Conservation (phyloP, 2,329 filamentous ascomycete species). For the Cyphellophora europaea region DNA sequence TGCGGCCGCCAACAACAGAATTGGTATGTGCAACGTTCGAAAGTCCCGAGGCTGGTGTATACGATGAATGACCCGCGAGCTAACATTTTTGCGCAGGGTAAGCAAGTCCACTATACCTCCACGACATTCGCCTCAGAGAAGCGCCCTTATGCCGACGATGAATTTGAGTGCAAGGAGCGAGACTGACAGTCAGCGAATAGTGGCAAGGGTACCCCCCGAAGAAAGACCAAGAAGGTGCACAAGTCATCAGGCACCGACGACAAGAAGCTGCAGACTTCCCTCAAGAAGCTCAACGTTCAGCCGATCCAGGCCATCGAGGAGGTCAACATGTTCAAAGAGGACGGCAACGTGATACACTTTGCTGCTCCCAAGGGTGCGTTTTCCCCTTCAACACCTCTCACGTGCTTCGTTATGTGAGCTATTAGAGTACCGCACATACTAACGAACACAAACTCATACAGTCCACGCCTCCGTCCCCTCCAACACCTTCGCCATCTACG, state of each 20-base stretch:
- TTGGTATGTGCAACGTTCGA: conserved; percentile 50
- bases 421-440: no score
- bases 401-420: no score
- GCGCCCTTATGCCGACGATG: conserved; percentile 21
- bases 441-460: no score
- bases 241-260: conserved; percentile 89
- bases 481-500: conserved; percentile 99
- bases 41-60: neutral
- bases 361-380: conserved; percentile 86
- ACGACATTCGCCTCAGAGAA: conserved; percentile 12
- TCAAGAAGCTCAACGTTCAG: conserved; percentile 99
- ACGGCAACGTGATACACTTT: conserved; percentile 99
- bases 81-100: conserved; percentile 1
- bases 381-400: no score
- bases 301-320: conserved; percentile 99
- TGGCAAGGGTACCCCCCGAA: conserved; percentile 95
- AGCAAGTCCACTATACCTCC: neutral
- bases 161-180: conserved; percentile 1
- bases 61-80: conserved; percentile 5
- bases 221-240: conserved; percentile 97
- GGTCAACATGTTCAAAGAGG: conserved; percentile 99
- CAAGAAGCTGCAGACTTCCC: conserved; percentile 95
- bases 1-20: conserved; percentile 44
- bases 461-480: conserved; percentile 94
- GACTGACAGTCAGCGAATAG: conserved; percentile 35